Percentiles rank a stretch among this genome's conserved stretches.
Evolutionary conservation across 202 grass and related monocot species (phyloP).

Genomic region (Zoysia matrella): DNA sequence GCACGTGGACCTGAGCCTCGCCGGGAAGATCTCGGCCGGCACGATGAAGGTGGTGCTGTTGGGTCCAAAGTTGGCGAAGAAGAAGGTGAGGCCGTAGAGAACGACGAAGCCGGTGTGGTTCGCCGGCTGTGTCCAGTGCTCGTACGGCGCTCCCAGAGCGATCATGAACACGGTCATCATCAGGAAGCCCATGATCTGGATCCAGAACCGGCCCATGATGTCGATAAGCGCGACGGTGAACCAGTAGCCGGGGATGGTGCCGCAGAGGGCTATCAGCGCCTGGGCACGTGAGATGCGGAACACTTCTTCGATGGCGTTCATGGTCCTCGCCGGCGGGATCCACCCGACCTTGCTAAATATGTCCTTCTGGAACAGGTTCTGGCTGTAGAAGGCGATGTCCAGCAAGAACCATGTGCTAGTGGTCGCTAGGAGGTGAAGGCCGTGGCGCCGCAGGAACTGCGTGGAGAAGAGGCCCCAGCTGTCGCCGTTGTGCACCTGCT

Average conservation of each 20-base stretch:
- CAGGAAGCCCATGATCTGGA: slow-evolving; percentile 8
- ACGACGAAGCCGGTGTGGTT: background rate
- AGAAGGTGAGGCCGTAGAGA: background rate
- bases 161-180: slow-evolving; percentile 11
- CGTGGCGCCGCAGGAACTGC: background rate
- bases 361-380: slow-evolving; percentile 82
- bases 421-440: background rate
- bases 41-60: slow-evolving; percentile 65
- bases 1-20: slow-evolving; percentile 56
- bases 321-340: too few species aligned
- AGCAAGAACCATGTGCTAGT: slow-evolving; percentile 51
- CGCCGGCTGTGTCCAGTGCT: background rate
- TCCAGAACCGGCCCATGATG: background rate
- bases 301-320: too few species aligned
- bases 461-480: background rate
- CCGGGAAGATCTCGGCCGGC: slow-evolving; percentile 60
- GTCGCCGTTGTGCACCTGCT: background rate
- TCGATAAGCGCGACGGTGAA: background rate
- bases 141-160: background rate
- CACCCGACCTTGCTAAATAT: slow-evolving; percentile 45
- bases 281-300: too few species aligned
- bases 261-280: too few species aligned
- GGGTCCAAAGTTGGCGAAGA: slow-evolving; percentile 45
- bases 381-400: slow-evolving; percentile 75
- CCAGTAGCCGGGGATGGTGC: too few species aligned